Percentiles rank a stretch among this genome's conserved stretches.
Evolutionary conservation across 139 green algal genomes (phyloP).

Genomic region (Picochlorum sp.): DNA sequence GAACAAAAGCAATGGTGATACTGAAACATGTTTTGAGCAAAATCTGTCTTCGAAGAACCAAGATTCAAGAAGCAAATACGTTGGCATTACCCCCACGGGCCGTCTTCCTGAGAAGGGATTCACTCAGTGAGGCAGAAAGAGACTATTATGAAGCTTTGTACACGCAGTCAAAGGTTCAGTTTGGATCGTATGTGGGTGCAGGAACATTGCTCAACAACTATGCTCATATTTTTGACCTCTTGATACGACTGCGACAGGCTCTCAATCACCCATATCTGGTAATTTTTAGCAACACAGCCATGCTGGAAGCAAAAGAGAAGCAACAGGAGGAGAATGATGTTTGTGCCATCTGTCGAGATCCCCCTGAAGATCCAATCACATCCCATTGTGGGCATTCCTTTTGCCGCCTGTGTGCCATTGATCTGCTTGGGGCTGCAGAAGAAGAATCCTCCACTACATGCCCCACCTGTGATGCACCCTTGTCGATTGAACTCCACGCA

Average conservation of each 20-base stretch:
- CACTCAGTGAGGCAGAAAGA: conserved; percentile 68
- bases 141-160: conserved; percentile 90
- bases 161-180: conserved; percentile 77
- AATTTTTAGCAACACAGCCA: conserved; percentile 49
- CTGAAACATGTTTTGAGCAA: conserved; percentile 65
- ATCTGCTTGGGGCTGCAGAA: conserved; percentile 44
- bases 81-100: conserved; percentile 77
- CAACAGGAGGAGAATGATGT: conserved; percentile 3
- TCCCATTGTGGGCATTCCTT: conserved; percentile 67
- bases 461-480: conserved; percentile 54
- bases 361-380: conserved; percentile 51
- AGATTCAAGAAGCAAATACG: conserved; percentile 84
- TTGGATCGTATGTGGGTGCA: conserved; percentile 53
- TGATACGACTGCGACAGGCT: conserved; percentile 51
- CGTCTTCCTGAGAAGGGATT: conserved; percentile 53
- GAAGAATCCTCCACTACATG: conserved; percentile 27
- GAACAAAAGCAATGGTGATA: conserved; percentile 47
- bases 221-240: conserved; percentile 90
- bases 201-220: conserved; percentile 35
- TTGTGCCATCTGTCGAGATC: conserved; percentile 72
- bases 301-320: neutral
- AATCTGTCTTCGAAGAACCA: conserved; percentile 83
- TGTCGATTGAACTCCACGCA: conserved; percentile 68
- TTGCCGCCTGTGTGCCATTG: conserved; percentile 65
- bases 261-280: conserved; percentile 53